These are phyloP conservation scores for Carpinus fangiana DNA, from an alignment of 306 rosid genomes.

Conservation along the genomic window DNA sequence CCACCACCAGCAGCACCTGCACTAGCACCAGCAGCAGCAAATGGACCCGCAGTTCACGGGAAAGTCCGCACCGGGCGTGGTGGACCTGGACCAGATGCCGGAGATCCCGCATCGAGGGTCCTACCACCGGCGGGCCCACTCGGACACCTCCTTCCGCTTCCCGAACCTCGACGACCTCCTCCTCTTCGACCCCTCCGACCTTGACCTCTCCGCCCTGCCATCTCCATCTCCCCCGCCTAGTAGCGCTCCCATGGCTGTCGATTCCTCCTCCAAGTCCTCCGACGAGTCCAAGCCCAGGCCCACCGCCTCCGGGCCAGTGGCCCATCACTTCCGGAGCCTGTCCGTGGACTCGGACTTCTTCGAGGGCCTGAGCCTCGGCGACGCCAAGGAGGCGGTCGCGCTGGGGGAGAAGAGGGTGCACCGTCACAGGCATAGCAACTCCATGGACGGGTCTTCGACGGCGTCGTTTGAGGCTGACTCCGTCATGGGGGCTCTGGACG, in stretches of 20 bases:
- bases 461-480: constrained; percentile 67
- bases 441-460: constrained; percentile 73
- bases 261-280: constrained; percentile 37
- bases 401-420: constrained; percentile 48
- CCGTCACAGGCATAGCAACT: constrained; percentile 74
- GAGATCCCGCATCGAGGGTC: constrained; percentile 66
- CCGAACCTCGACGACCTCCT: constrained; percentile 86
- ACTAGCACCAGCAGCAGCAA: background rate
- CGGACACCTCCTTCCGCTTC: constrained; percentile 82
- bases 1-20: too few relatives aligned
- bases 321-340: constrained; percentile 65
- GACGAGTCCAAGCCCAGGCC: constrained; percentile 55
- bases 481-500: constrained; percentile 35
- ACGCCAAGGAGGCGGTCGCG: constrained; percentile 39
- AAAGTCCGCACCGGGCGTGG: constrained; percentile 42
- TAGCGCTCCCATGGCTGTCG: constrained; percentile 40
- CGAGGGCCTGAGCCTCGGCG: constrained; percentile 54
- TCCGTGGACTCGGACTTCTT: constrained; percentile 95
- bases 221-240: constrained; percentile 43
- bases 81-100: constrained; percentile 77
- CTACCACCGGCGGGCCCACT: constrained; percentile 90
- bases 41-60: constrained; percentile 53
- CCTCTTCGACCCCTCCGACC: constrained; percentile 86
- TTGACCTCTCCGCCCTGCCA: constrained; percentile 70
- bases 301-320: constrained; percentile 13